Conservation (phyloP, 352 stramenopile species). For the Phytophthora fragariae region DNA sequence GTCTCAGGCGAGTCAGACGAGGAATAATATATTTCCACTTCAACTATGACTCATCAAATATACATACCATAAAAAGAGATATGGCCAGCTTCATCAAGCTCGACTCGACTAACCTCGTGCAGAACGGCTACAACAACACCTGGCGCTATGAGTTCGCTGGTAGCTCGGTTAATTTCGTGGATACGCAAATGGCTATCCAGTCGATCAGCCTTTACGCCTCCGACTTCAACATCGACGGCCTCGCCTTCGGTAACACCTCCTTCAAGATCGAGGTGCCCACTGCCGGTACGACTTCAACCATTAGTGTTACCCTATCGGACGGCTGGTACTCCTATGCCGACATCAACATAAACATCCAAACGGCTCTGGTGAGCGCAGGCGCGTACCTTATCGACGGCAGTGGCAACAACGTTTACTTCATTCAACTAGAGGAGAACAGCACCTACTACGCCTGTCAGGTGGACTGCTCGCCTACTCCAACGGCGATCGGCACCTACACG, state of each 20-base stretch:
- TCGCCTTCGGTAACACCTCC: neutral
- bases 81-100: conserved; percentile 26
- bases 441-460: conserved; percentile 24
- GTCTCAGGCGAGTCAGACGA: neutral
- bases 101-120: conserved; percentile 17
- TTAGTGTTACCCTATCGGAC: neutral
- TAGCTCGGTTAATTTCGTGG: conserved; percentile 2
- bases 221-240: neutral
- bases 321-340: conserved; percentile 17
- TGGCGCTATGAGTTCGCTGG: conserved; percentile 17
- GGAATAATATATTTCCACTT: conserved; percentile 1
- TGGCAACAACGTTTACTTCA: conserved; percentile 23
- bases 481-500: conserved; percentile 2
- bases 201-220: neutral
- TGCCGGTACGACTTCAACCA: neutral
- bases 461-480: conserved; percentile 14
- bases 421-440: conserved; percentile 19
- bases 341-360: conserved; percentile 18
- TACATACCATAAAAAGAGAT: conserved; percentile 8
- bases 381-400: conserved; percentile 19
- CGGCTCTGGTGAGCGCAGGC: conserved; percentile 13
- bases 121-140: conserved; percentile 12
- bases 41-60: conserved; percentile 12
- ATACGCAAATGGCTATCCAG: conserved; percentile 4
- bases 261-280: neutral